Percentiles rank a stretch among this genome's conserved stretches.
Conservation (phyloP, 2,329 filamentous ascomycete species). For the Raffaelea deltoideospora region DNA sequence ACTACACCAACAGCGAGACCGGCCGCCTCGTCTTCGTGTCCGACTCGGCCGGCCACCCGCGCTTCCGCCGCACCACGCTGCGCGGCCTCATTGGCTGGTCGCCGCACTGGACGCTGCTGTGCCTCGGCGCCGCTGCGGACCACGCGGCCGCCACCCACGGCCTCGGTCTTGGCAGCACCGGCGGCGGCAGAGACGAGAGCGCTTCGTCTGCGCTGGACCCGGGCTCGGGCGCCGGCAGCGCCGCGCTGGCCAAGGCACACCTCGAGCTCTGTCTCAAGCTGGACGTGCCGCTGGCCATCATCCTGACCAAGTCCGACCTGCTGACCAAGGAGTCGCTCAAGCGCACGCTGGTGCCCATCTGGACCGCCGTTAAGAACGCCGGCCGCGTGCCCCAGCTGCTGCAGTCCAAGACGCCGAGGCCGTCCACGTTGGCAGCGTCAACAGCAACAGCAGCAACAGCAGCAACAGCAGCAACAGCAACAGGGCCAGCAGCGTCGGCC, state of each 20-base stretch:
- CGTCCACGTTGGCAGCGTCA: conserved; percentile 8
- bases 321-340: conserved; percentile 57
- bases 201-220: conserved; percentile 42
- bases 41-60: conserved; percentile 81
- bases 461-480: too few species aligned
- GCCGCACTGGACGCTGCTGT: conserved; percentile 84
- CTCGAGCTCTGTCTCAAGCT: conserved; percentile 74
- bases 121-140: conserved; percentile 56
- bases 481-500: too few species aligned
- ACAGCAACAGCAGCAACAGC: conserved; percentile 12
- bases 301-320: conserved; percentile 77
- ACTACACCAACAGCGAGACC: conserved; percentile 50
- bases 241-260: conserved; percentile 61
- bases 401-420: conserved; percentile 29
- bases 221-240: not conserved
- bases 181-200: conserved; percentile 47
- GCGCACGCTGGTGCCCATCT: conserved; percentile 53
- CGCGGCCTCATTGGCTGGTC: conserved; percentile 89
- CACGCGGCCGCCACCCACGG: conserved; percentile 32
- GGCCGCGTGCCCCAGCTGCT: conserved; percentile 63
- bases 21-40: conserved; percentile 76
- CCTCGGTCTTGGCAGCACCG: not conserved
- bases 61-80: conserved; percentile 78
- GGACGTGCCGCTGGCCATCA: conserved; percentile 59
- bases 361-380: conserved; percentile 62